These are phyloP conservation scores for Solanum piurae DNA, from an alignment of 257 asterid species.

Conservation along the genomic window DNA sequence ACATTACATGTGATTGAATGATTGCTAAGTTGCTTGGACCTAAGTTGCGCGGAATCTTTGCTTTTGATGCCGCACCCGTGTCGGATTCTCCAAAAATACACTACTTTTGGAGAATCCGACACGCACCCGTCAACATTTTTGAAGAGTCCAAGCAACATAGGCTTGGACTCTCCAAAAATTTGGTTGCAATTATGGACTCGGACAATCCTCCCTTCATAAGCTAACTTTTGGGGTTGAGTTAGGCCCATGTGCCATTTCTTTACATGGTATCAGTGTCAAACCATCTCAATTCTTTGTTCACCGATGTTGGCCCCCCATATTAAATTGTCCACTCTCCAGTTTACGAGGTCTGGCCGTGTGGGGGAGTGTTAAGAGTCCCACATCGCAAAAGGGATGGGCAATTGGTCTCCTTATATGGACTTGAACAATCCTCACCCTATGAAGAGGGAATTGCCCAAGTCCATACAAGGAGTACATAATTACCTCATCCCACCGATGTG, in stretches of 20 bases:
- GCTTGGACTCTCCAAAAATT: background rate
- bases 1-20: background rate
- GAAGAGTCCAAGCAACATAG: too few relatives aligned
- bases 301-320: background rate
- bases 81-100: too few relatives aligned
- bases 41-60: too few relatives aligned
- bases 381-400: background rate
- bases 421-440: background rate
- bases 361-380: background rate
- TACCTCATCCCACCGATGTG: background rate
- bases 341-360: background rate
- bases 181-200: background rate
- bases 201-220: background rate
- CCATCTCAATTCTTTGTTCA: background rate
- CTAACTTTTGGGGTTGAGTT: background rate
- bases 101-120: too few relatives aligned
- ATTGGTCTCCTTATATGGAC: background rate
- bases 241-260: background rate
- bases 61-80: too few relatives aligned
- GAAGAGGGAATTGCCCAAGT: background rate
- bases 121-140: too few relatives aligned
- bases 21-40: background rate
- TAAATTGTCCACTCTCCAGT: background rate
- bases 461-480: background rate
- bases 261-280: background rate